These are phyloP conservation scores for Penicillium salamii DNA, from an alignment of 495 filamentous ascomycete species.

Conservation along the genomic window DNA sequence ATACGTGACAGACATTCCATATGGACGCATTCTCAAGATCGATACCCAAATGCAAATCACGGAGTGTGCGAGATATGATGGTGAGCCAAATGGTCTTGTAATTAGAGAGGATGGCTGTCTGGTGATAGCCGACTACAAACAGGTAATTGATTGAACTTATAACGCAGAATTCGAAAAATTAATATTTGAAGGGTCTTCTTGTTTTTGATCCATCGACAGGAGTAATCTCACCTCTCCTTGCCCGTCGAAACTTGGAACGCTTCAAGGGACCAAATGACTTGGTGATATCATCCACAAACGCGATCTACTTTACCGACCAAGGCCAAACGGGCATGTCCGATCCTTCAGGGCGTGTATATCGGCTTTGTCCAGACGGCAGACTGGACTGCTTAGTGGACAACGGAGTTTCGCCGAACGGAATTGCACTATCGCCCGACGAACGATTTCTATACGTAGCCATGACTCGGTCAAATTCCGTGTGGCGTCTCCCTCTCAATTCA, in stretches of 20 bases:
- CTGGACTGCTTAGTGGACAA: slow-evolving; percentile 25
- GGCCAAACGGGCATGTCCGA: slow-evolving; percentile 31
- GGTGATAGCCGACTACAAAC: slow-evolving; percentile 28
- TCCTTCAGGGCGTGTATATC: slow-evolving; percentile 26
- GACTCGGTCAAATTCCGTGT: slow-evolving; percentile 29
- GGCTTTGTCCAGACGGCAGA: slow-evolving; percentile 14
- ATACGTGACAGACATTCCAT: slow-evolving; percentile 26
- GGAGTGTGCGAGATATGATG: slow-evolving; percentile 23
- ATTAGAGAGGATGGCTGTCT: slow-evolving; percentile 19
- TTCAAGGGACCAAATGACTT: slow-evolving; percentile 35
- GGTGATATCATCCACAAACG: slow-evolving; percentile 18
- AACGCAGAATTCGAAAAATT: neutral
- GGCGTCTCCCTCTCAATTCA: slow-evolving; percentile 23
- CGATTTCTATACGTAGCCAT: slow-evolving; percentile 27
- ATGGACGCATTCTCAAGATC: slow-evolving; percentile 28
- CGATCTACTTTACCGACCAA: slow-evolving; percentile 33
- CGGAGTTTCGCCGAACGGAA: slow-evolving; percentile 27
- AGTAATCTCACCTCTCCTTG: slow-evolving; percentile 7
- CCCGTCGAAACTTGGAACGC: slow-evolving; percentile 26
- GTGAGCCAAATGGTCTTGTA: slow-evolving; percentile 27
- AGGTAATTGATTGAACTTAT: slow-evolving; percentile 5
- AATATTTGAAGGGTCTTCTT: slow-evolving; percentile 16
- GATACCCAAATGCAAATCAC: slow-evolving; percentile 12
- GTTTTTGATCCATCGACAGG: slow-evolving; percentile 13
- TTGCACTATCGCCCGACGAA: slow-evolving; percentile 23